These are phyloP conservation scores for Macrocystidia cucumis DNA, from an alignment of 1,284 basidiomycete species.

Conservation along the genomic window DNA sequence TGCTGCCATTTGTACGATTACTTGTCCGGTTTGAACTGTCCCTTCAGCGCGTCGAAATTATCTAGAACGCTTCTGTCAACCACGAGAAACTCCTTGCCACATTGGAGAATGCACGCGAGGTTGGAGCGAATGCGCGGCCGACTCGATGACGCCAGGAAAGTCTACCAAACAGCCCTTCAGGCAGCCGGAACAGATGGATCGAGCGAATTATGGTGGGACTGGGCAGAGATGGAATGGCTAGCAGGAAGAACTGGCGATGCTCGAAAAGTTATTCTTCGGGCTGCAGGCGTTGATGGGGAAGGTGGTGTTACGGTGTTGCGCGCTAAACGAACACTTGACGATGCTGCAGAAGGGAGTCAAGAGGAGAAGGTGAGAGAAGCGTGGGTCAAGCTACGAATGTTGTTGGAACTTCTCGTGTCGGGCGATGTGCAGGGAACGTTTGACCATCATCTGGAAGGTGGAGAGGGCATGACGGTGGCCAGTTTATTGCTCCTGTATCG, in stretches of 20 bases:
- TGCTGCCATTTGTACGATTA: constrained; percentile 7
- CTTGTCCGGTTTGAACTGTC: constrained; percentile 4
- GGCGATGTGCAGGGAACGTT: constrained; percentile 34
- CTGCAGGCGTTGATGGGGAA: constrained; percentile 41
- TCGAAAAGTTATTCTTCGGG: constrained; percentile 43
- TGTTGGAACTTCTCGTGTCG: constrained; percentile 55
- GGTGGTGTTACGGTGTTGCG: constrained; percentile 48
- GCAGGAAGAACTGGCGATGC: constrained; percentile 41
- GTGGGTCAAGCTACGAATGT: constrained; percentile 55
- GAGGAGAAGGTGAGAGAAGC: constrained; percentile 49
- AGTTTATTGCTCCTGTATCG: constrained; percentile 58
- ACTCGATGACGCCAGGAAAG: constrained; percentile 69
- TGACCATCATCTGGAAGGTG: constrained; percentile 28
- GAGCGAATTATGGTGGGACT: constrained; percentile 75
- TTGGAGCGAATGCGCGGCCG: constrained; percentile 72
- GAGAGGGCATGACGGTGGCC: constrained; percentile 55
- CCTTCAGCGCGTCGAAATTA: constrained; percentile 62
- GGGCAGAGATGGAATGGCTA: constrained; percentile 90
- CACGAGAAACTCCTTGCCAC: constrained; percentile 56
- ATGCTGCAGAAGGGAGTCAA: constrained; percentile 25
- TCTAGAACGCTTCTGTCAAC: constrained; percentile 66
- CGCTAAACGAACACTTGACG: constrained; percentile 51
- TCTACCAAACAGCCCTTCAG: constrained; percentile 67
- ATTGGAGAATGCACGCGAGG: constrained; percentile 80
- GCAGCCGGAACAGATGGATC: constrained; percentile 29